phyloP scores from a whole-genome alignment of 2,329 filamentous ascomycete species.

The Xylariaceae sp. region DNA sequence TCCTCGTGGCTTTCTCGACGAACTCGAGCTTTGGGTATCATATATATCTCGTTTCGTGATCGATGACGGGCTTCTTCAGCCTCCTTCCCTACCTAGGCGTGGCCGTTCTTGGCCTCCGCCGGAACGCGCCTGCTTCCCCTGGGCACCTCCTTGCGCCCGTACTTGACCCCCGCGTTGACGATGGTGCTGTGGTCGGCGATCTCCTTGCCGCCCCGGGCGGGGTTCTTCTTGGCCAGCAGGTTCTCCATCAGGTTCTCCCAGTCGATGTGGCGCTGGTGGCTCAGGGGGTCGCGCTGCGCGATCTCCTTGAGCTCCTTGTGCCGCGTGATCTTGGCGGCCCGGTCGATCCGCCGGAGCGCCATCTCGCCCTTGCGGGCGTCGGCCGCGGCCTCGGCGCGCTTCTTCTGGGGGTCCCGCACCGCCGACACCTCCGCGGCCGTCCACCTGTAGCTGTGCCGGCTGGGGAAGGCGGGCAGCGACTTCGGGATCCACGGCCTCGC shows the following conservation, averaged over 20 bases:
- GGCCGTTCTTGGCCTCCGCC: slow-evolving; percentile 4
- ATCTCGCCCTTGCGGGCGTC: slow-evolving; percentile 56
- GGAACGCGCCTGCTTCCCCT: slow-evolving; percentile 35
- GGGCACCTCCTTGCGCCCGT: slow-evolving; percentile 46
- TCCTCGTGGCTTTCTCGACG: too few species aligned
- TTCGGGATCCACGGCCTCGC: slow-evolving; percentile 48
- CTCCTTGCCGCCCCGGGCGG: slow-evolving; percentile 34
- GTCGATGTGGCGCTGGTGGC: slow-evolving; percentile 47
- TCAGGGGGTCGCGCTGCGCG: slow-evolving; percentile 44
- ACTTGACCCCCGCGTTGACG: slow-evolving; percentile 49
- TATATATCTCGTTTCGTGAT: too few species aligned
- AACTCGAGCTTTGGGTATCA: too few species aligned
- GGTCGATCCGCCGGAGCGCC: slow-evolving; percentile 50
- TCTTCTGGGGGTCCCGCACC: slow-evolving; percentile 44
- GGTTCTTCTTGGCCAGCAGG: slow-evolving; percentile 34
- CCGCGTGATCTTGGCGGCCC: slow-evolving; percentile 56
- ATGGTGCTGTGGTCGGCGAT: slow-evolving; percentile 58
- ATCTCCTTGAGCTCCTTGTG: slow-evolving; percentile 55
- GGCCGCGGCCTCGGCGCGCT: slow-evolving; percentile 51
- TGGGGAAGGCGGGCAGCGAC: slow-evolving; percentile 55
- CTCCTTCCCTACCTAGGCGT: too few species aligned
- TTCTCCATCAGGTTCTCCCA: slow-evolving; percentile 57
- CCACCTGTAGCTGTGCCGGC: slow-evolving; percentile 56
- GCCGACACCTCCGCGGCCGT: slow-evolving; percentile 35
- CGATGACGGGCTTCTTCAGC: slow-evolving; percentile 1